Conservation (phyloP, 2,329 filamentous ascomycete species). For the Chalaropsis ovoidea region DNA sequence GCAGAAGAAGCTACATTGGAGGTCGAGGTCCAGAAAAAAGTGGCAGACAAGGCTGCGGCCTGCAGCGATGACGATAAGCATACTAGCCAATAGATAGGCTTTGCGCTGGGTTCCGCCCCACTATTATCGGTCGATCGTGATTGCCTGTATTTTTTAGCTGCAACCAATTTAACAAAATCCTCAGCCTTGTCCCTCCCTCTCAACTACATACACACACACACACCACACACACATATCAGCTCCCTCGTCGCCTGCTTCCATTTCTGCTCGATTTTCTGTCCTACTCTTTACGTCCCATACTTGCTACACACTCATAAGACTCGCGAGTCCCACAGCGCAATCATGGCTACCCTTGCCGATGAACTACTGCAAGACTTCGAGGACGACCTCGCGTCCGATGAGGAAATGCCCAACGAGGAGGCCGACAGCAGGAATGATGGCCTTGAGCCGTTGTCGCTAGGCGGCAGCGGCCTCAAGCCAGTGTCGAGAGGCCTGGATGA, state of each 20-base stretch:
- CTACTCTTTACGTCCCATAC: too few relatives aligned
- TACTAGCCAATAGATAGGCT: conserved; percentile 23
- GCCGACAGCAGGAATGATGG: conserved; percentile 36
- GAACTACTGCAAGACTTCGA: conserved; percentile 88
- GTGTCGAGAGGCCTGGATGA: conserved; percentile 34
- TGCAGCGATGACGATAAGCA: conserved; percentile 13
- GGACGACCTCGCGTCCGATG: conserved; percentile 47
- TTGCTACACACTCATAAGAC: too few relatives aligned
- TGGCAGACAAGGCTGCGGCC: conserved; percentile 20
- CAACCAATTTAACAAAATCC: conserved; percentile 17
- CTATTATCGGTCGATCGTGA: conserved; percentile 7
- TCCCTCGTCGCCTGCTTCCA: too few relatives aligned
- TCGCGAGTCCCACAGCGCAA: conserved; percentile 21
- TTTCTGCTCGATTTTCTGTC: too few relatives aligned
- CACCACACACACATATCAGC: background rate
- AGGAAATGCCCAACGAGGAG: conserved; percentile 48
- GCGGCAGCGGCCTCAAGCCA: conserved; percentile 26
- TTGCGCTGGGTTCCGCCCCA: background rate
- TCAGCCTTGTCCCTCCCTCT: conserved; percentile 16
- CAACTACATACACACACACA: background rate
- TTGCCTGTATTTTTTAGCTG: conserved; percentile 13
- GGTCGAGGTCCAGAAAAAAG: conserved; percentile 7
- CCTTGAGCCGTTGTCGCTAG: conserved; percentile 1
- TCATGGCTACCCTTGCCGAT: conserved; percentile 83
- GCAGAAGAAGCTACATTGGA: background rate